Conservation (phyloP, 2,329 filamentous ascomycete species). For the Penicillium sp. region DNA sequence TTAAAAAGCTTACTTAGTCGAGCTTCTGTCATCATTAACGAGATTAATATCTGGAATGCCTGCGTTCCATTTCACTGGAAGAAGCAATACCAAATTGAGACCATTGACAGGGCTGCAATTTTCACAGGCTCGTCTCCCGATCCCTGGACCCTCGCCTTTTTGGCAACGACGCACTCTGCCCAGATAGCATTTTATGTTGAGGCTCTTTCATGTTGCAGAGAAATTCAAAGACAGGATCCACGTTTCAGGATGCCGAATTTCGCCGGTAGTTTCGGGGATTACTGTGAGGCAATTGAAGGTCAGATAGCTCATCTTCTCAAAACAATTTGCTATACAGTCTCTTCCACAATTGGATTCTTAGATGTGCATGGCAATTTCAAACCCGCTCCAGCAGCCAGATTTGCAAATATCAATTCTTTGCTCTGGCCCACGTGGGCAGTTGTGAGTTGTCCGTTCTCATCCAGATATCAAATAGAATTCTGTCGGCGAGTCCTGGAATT, state of each 20-base stretch:
- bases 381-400: not conserved
- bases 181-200: not conserved
- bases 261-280: not conserved
- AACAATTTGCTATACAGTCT: not conserved
- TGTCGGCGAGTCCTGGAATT: not conserved
- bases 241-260: not conserved
- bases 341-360: not conserved
- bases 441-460: not conserved
- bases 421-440: constrained; percentile 6
- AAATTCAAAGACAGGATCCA: not conserved
- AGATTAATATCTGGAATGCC: not conserved
- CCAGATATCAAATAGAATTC: not conserved
- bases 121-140: not conserved
- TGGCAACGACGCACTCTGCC: not conserved
- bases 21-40: not conserved
- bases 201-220: not conserved
- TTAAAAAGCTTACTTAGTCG: not conserved
- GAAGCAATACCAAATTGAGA: not conserved
- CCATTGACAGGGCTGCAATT: not conserved
- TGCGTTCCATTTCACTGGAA: not conserved
- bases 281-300: not conserved
- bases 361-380: not conserved
- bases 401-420: constrained; percentile 3
- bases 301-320: not conserved
- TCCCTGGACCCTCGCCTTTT: constrained; percentile 2